Conservation (phyloP, 2,329 filamentous ascomycete genomes). For the Thermomyces lanuginosus region DNA sequence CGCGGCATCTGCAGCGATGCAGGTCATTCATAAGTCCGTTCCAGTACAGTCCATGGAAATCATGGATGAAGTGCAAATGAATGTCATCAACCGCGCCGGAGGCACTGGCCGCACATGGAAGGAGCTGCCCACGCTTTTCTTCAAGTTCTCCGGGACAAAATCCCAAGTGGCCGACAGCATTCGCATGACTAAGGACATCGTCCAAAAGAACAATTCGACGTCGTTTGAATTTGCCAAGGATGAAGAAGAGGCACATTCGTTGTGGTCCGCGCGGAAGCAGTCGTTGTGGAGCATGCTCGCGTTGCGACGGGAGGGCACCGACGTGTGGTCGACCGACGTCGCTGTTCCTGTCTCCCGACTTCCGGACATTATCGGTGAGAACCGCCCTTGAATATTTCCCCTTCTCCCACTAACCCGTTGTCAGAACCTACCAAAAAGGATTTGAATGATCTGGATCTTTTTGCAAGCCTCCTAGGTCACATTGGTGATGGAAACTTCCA, state of each 20-base stretch:
- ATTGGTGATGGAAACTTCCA: conserved; percentile 94
- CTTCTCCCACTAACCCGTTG: too few relatives aligned
- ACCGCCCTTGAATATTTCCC: too few relatives aligned
- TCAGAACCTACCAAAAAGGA: conserved; percentile 76
- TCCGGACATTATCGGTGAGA: conserved; percentile 43
- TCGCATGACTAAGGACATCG: conserved; percentile 48
- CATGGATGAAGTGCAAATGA: conserved; percentile 48
- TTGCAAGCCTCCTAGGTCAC: conserved; percentile 76
- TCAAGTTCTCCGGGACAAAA: conserved; percentile 57
- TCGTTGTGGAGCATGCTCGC: conserved; percentile 46
- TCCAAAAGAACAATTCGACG: conserved; percentile 41
- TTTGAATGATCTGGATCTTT: conserved; percentile 69
- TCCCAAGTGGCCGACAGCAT: conserved; percentile 67
- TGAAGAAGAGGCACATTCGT: conserved; percentile 36
- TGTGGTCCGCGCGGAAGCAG: conserved; percentile 47
- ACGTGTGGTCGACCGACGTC: conserved; percentile 47
- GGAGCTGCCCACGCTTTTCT: conserved; percentile 27
- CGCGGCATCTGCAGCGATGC: conserved; percentile 47
- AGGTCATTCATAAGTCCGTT: conserved; percentile 48
- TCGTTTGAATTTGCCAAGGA: conserved; percentile 41
- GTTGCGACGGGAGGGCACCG: conserved; percentile 37
- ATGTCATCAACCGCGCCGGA: conserved; percentile 50
- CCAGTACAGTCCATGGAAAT: conserved; percentile 51
- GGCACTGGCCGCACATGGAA: conserved; percentile 36
- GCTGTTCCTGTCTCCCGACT: conserved; percentile 45